phyloP scores from a whole-genome alignment of 2,329 filamentous ascomycete species.

The Tothia fuscella region DNA sequence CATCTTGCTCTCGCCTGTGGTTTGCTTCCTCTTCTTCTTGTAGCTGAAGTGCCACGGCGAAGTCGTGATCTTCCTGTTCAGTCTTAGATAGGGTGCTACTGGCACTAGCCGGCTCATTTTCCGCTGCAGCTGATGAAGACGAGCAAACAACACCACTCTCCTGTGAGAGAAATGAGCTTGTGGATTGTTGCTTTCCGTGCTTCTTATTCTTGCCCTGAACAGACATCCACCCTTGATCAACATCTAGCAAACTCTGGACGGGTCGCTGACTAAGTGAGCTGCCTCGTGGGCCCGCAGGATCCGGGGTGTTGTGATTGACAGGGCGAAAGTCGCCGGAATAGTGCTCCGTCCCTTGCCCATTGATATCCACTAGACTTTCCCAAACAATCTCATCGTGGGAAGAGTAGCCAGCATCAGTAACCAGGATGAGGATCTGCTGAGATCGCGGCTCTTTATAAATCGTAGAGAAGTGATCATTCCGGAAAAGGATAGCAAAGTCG shows the following conservation, averaged over 20 bases:
- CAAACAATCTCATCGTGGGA: conserved; percentile 85
- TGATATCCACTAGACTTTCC: conserved; percentile 86
- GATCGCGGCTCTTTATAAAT: conserved; percentile 78
- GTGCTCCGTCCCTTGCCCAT: conserved; percentile 69
- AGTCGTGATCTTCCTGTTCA: conserved; percentile 71
- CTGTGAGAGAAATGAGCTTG: conserved; percentile 10
- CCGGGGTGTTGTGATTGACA: conserved; percentile 49
- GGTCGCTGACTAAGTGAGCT: conserved; percentile 14
- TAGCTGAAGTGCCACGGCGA: conserved; percentile 80
- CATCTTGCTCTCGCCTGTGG: conserved; percentile 47
- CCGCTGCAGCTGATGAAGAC: not conserved
- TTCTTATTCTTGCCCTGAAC: conserved; percentile 31
- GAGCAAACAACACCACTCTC: conserved; percentile 3
- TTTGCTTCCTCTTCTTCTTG: conserved; percentile 88
- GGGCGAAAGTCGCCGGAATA: conserved; percentile 82
- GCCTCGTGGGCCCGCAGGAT: conserved; percentile 12
- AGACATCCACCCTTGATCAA: conserved; percentile 42
- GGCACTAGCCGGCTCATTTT: conserved; percentile 19
- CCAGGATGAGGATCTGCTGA: conserved; percentile 64
- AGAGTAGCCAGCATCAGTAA: conserved; percentile 87
- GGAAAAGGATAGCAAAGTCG: conserved; percentile 79
- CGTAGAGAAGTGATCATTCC: conserved; percentile 95
- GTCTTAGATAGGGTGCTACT: conserved; percentile 30
- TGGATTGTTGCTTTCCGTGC: conserved; percentile 12
- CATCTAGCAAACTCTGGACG: conserved; percentile 19